Evolutionary conservation across 306 rosid species (phyloP).

Genomic region (Urtica urens): DNA sequence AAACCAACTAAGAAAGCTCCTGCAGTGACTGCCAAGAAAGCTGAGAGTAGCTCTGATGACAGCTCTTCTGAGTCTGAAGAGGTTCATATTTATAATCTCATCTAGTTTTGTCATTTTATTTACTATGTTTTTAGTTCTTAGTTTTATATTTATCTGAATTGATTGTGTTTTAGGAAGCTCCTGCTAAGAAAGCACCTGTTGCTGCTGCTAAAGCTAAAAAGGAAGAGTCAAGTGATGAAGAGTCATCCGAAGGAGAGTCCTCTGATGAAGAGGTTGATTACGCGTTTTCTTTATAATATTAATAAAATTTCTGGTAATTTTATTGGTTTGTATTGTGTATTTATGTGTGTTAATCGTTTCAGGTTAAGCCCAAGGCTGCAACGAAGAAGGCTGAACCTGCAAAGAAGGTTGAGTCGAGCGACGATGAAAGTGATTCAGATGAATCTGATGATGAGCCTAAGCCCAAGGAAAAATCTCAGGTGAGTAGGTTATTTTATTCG

Average conservation of each 20-base stretch:
- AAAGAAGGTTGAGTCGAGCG: constrained; percentile 18
- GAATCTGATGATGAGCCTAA: constrained; percentile 46
- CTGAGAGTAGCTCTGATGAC: constrained; percentile 22
- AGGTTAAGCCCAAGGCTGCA: constrained; percentile 16
- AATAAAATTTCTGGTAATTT: neutral
- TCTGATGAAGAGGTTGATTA: constrained; percentile 25
- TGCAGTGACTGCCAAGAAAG: constrained; percentile 6
- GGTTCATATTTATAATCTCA: neutral
- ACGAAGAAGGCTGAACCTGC: constrained; percentile 15
- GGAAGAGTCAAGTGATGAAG: constrained; percentile 12
- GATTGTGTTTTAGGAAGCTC: neutral
- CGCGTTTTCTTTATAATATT: neutral
- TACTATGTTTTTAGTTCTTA: neutral
- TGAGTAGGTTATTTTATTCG: constrained; percentile 8
- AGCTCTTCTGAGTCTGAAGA: constrained; percentile 11
- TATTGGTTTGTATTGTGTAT: neutral
- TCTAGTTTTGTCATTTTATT: neutral
- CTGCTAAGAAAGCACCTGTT: constrained; percentile 4
- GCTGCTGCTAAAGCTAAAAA: neutral
- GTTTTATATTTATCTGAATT: no score
- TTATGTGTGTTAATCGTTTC: neutral
- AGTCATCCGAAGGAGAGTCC: constrained; percentile 31
- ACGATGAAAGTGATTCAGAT: constrained; percentile 22
- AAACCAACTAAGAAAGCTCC: neutral
- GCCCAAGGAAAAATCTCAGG: constrained; percentile 21